phyloP scores from a whole-genome alignment of 2,329 filamentous ascomycete genomes.

The Hypoxylon sp. region DNA sequence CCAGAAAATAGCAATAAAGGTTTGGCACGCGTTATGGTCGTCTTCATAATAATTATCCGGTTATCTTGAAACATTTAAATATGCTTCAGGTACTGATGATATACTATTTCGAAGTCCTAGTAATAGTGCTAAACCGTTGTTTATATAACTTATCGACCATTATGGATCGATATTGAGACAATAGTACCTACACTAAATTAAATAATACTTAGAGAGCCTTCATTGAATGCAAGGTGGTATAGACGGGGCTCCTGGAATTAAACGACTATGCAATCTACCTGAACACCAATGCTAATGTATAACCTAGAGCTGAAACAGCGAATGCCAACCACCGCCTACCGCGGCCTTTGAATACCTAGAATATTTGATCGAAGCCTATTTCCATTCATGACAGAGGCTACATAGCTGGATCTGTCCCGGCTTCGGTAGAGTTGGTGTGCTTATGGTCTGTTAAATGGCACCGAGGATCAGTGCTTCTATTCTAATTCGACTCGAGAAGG shows the following conservation, averaged over 20 bases:
- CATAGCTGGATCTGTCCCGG: slow-evolving; percentile 12
- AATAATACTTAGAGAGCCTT: background rate
- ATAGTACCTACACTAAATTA: too few species aligned
- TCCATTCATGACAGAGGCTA: background rate
- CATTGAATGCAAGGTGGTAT: background rate
- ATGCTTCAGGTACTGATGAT: too few species aligned
- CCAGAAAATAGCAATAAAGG: too few species aligned
- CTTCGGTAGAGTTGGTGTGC: slow-evolving; percentile 39
- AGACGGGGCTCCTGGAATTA: background rate
- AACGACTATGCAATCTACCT: background rate
- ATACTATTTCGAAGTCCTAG: too few species aligned
- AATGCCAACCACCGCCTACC: background rate
- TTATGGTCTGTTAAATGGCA: slow-evolving; percentile 10
- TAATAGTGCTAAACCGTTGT: too few species aligned
- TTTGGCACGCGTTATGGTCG: too few species aligned
- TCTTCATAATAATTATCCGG: too few species aligned
- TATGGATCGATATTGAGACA: too few species aligned
- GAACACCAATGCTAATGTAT: background rate
- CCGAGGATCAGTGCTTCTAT: background rate
- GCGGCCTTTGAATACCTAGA: background rate
- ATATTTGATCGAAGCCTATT: background rate
- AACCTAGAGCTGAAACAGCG: background rate
- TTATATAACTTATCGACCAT: too few species aligned
- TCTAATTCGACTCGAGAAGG: background rate
- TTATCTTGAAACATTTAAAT: too few species aligned